A percentile compares a stretch with the other conserved stretches of the same genome.
These are phyloP conservation scores for Acacia crassicarpa DNA, from an alignment of 306 rosid species.

Conservation along the genomic window DNA sequence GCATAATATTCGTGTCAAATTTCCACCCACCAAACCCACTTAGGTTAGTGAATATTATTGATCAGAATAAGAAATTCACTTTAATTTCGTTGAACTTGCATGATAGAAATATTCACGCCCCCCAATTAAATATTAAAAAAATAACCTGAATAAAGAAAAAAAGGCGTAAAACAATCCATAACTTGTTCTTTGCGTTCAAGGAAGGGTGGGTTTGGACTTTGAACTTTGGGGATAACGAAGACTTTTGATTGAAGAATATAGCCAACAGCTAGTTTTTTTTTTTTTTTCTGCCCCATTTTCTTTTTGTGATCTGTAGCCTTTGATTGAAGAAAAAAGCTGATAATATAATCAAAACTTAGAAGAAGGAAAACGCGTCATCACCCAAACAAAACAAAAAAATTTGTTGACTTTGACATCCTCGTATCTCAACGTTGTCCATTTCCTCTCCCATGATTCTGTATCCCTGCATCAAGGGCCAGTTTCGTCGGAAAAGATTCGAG, in stretches of 20 bases:
- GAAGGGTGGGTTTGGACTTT: not conserved
- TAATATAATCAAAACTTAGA: not conserved
- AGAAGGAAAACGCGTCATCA: not conserved
- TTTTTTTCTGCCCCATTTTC: too few species aligned
- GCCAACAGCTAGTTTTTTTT: too few species aligned
- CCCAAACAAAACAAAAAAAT: not conserved
- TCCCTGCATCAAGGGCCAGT: too few species aligned
- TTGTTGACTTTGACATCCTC: not conserved
- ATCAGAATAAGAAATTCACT: not conserved
- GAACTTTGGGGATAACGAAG: not conserved
- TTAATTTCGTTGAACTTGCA: not conserved
- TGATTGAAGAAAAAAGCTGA: not conserved
- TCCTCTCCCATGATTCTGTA: not conserved
- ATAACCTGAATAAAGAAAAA: not conserved
- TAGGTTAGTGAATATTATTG: not conserved
- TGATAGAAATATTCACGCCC: not conserved
- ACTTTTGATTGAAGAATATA: too few species aligned
- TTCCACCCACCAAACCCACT: not conserved
- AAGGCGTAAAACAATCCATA: not conserved
- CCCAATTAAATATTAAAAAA: not conserved
- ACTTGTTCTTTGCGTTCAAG: constrained; percentile 22
- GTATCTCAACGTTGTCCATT: not conserved
- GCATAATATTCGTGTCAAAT: not conserved
- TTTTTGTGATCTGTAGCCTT: not conserved
- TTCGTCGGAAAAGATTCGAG: too few species aligned